A percentile compares a stretch with the other conserved stretches of the same genome.
Conservation (phyloP, 805 yeast species). For the Pichia eremophila region DNA sequence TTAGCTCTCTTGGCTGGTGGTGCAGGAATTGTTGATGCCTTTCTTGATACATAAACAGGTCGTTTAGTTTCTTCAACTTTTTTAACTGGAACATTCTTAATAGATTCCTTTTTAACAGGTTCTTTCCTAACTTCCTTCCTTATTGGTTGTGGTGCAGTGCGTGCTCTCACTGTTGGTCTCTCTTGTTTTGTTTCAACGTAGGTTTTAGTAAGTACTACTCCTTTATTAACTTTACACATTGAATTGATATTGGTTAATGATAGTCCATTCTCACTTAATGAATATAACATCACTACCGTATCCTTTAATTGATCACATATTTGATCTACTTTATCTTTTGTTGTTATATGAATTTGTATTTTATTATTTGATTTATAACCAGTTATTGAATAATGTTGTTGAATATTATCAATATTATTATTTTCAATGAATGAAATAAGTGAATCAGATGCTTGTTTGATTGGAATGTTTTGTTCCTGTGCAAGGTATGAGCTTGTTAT, state of each 20-base stretch:
- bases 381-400: background rate
- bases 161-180: background rate
- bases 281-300: background rate
- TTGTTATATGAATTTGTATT: background rate
- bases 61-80: conserved; percentile 3
- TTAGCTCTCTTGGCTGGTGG: conserved; percentile 1
- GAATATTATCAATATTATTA: background rate
- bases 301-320: background rate
- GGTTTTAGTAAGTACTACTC: background rate
- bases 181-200: conserved; percentile 2
- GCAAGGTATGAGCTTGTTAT: conserved; percentile 19
- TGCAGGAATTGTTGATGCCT: conserved; percentile 12
- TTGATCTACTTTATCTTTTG: background rate
- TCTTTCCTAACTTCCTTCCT: background rate
- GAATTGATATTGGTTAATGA: background rate
- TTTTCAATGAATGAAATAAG: background rate
- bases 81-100: background rate
- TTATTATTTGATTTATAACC: background rate
- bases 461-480: conserved; percentile 13
- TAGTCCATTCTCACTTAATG: background rate
- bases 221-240: background rate
- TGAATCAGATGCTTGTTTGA: conserved; percentile 13
- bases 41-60: conserved; percentile 13
- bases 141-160: background rate
- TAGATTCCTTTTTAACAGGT: background rate